Conservation (phyloP, 352 stramenopile genomes). For the Globisporangium spiculum region DNA sequence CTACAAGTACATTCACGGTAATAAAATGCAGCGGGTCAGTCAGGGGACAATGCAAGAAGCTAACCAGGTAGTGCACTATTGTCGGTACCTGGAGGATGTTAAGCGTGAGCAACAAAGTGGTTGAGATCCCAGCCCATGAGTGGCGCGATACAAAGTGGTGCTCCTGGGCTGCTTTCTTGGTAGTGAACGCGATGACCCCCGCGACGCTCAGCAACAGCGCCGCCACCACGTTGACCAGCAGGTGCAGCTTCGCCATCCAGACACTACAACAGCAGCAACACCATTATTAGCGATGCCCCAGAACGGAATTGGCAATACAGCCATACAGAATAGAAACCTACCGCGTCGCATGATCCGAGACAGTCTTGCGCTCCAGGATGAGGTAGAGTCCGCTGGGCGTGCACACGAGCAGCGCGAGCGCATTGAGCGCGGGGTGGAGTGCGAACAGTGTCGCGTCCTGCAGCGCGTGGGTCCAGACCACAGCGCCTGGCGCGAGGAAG, state of each 20-base stretch:
- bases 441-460: constrained; percentile 47
- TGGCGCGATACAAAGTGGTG: constrained; percentile 45
- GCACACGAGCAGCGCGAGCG: constrained; percentile 49
- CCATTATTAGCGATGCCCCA: too few relatives aligned
- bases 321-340: constrained; percentile 13
- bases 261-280: constrained; percentile 29
- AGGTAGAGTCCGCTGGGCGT: constrained; percentile 53
- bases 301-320: too few relatives aligned
- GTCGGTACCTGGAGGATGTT: constrained; percentile 52
- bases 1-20: constrained; percentile 5
- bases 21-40: background rate
- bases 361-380: constrained; percentile 52
- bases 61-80: background rate
- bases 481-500: constrained; percentile 47
- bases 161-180: constrained; percentile 28
- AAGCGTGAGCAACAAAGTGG: constrained; percentile 48
- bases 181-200: constrained; percentile 33
- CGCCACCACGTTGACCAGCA: constrained; percentile 45
- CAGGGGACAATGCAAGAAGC: background rate
- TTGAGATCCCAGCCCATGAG: constrained; percentile 57
- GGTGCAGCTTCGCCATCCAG: constrained; percentile 52
- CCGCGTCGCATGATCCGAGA: constrained; percentile 36
- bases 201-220: constrained; percentile 34
- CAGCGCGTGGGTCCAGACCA: constrained; percentile 45
- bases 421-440: constrained; percentile 52